Percentiles rank a stretch among this genome's conserved stretches.
These are phyloP conservation scores for Colletotrichum neosansevieriae DNA, from an alignment of 2,329 filamentous ascomycete genomes.

Conservation along the genomic window DNA sequence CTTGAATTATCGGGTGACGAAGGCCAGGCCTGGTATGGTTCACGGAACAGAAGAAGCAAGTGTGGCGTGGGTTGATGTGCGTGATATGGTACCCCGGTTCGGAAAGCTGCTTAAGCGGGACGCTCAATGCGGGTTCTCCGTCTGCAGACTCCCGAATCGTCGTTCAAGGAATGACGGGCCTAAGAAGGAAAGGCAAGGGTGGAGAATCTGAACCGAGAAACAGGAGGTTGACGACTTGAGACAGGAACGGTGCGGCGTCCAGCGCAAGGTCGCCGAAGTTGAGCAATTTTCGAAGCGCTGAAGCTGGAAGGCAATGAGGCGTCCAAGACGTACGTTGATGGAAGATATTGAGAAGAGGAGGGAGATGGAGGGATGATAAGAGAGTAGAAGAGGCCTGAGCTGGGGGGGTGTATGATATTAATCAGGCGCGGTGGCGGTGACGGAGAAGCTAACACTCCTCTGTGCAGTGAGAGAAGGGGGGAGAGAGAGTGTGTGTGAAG, in stretches of 20 bases:
- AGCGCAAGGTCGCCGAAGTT: conserved; percentile 40
- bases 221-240: conserved; percentile 36
- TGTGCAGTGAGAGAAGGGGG: background rate
- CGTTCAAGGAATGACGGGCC: conserved; percentile 28
- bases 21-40: conserved; percentile 15
- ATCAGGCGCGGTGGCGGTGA: conserved; percentile 36
- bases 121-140: conserved; percentile 35
- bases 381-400: conserved; percentile 37
- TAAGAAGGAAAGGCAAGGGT: conserved; percentile 17
- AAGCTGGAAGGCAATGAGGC: conserved; percentile 20
- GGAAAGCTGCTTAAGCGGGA: conserved; percentile 36
- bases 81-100: conserved; percentile 33
- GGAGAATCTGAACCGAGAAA: conserved; percentile 23
- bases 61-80: conserved; percentile 29
- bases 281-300: conserved; percentile 35
- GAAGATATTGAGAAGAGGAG: conserved; percentile 3
- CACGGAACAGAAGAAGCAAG: conserved; percentile 32
- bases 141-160: conserved; percentile 33
- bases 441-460: conserved; percentile 25
- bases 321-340: conserved; percentile 20
- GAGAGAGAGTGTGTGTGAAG: conserved; percentile 3
- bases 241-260: conserved; percentile 40
- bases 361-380: conserved; percentile 30
- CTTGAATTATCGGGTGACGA: conserved; percentile 36
- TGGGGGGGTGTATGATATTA: conserved; percentile 37